phyloP scores from a whole-genome alignment of 768 basidiomycete species.

The Mycena indigotica region DNA sequence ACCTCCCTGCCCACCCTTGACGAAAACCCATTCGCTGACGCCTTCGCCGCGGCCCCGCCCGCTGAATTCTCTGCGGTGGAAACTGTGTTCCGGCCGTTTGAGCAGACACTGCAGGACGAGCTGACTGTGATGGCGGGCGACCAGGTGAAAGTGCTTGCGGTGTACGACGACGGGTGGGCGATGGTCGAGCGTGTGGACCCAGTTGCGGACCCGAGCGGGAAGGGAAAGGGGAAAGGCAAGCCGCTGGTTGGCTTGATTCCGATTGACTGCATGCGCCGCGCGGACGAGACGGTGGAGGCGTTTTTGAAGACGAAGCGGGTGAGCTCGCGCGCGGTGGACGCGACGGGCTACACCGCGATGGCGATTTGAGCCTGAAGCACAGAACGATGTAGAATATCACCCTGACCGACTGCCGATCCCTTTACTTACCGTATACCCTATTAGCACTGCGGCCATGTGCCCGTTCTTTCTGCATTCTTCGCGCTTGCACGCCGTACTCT shows the following conservation, averaged over 20 bases:
- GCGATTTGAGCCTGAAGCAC: neutral
- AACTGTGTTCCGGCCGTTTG: constrained; percentile 56
- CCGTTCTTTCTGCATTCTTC: no score
- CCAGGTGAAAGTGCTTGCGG: constrained; percentile 49
- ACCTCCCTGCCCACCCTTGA: constrained; percentile 12
- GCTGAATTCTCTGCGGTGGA: constrained; percentile 37
- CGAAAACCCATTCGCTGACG: constrained; percentile 40
- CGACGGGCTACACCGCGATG: neutral
- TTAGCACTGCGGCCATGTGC: no score
- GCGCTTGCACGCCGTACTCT: no score
- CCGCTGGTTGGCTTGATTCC: constrained; percentile 57
- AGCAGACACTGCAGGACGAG: constrained; percentile 61
- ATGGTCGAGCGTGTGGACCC: constrained; percentile 50
- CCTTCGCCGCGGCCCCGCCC: constrained; percentile 27
- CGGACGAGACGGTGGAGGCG: constrained; percentile 46
- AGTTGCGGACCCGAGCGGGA: constrained; percentile 19
- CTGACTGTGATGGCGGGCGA: constrained; percentile 54
- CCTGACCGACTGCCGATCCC: no score
- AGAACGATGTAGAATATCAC: no score
- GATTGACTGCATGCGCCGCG: constrained; percentile 63
- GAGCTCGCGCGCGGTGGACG: constrained; percentile 30
- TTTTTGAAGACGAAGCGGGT: constrained; percentile 55
- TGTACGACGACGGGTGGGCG: constrained; percentile 76
- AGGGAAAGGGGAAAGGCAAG: constrained; percentile 30
- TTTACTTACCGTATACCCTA: no score